phyloP scores from a whole-genome alignment of 1,139 yeast species.

The Sporopachydermia cereana region DNA sequence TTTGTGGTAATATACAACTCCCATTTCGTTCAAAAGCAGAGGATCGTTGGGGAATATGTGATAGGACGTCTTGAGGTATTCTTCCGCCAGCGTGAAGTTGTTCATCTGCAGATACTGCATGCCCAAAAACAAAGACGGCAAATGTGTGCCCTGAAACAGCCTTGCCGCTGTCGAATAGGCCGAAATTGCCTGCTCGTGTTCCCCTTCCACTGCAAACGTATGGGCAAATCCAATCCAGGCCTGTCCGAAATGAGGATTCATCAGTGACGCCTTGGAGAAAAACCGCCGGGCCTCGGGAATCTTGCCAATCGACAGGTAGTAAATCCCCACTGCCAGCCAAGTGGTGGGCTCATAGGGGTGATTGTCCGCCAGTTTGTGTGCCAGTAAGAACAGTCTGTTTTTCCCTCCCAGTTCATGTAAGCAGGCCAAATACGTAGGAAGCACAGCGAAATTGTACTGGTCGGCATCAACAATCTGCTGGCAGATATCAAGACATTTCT shows the following conservation, averaged over 20 bases:
- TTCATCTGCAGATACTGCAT: conserved; percentile 92
- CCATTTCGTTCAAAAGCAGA: conserved; percentile 76
- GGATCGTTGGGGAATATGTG: conserved; percentile 81
- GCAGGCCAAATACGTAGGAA: conserved; percentile 78
- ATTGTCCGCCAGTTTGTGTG: conserved; percentile 80
- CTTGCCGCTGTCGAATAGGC: conserved; percentile 96
- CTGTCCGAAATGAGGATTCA: conserved; percentile 85
- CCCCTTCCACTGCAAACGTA: conserved; percentile 95
- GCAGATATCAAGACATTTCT: conserved; percentile 64
- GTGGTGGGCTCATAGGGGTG: conserved; percentile 78
- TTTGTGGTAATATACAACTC: conserved; percentile 78
- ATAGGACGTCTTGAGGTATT: conserved; percentile 66
- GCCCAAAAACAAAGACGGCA: conserved; percentile 84
- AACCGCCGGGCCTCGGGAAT: conserved; percentile 75
- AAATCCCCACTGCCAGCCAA: conserved; percentile 89
- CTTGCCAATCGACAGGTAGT: conserved; percentile 67
- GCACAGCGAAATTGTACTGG: conserved; percentile 55
- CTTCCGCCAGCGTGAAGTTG: conserved; percentile 74
- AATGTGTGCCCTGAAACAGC: conserved; percentile 86
- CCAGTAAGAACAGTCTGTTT: conserved; percentile 66
- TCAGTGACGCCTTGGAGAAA: conserved; percentile 80
- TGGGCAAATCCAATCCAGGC: conserved; percentile 99
- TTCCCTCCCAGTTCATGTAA: conserved; percentile 76
- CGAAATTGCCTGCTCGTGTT: conserved; percentile 95
- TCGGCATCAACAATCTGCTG: conserved; percentile 50